Evolutionary conservation across 2,329 filamentous ascomycete genomes (phyloP).

Genomic region (Epichloe scottii): DNA sequence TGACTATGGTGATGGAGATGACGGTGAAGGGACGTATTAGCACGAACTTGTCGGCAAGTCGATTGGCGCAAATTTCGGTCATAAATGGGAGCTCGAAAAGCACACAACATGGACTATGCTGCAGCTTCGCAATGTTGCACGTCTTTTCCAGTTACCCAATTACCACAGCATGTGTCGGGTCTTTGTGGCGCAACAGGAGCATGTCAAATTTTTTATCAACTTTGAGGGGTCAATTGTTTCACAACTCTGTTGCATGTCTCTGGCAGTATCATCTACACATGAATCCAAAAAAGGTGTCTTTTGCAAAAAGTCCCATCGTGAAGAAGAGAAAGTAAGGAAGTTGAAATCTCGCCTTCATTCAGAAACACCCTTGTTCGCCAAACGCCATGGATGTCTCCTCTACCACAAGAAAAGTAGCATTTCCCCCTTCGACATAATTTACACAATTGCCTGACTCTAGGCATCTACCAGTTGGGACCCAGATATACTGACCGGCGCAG

Average conservation of each 20-base stretch:
- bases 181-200: neutral
- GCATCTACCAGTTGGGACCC: neutral
- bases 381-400: neutral
- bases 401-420: neutral
- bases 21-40: slow-evolving; percentile 31
- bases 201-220: neutral
- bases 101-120: neutral
- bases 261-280: neutral
- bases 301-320: neutral
- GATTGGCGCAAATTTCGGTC: neutral
- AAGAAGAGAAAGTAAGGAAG: neutral
- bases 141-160: slow-evolving; percentile 1
- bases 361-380: neutral
- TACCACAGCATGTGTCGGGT: neutral
- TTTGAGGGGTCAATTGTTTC: neutral
- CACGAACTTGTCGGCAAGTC: neutral
- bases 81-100: neutral
- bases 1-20: slow-evolving; percentile 39
- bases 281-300: neutral
- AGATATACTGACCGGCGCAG: neutral
- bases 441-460: neutral
- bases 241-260: neutral
- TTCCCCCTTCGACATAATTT: neutral
- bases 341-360: neutral
- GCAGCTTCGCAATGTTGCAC: neutral